phyloP scores from a whole-genome alignment of 345 rosid species.

The Aquilaria sinensis region DNA sequence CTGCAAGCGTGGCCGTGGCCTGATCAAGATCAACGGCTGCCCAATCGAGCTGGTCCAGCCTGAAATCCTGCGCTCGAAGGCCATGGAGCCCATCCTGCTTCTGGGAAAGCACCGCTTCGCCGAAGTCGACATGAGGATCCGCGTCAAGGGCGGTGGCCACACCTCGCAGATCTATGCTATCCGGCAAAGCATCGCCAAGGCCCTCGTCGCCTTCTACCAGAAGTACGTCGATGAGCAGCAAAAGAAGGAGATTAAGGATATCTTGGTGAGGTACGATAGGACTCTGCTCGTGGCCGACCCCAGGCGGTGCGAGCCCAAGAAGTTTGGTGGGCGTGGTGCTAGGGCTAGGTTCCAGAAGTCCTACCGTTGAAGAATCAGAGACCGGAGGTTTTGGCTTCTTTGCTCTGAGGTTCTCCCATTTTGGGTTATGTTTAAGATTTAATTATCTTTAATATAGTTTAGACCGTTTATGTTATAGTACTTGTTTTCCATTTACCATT shows the following conservation, averaged over 20 bases:
- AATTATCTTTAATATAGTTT: neutral
- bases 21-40: slow-evolving; percentile 73
- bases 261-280: slow-evolving; percentile 68
- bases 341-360: slow-evolving; percentile 88
- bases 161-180: slow-evolving; percentile 92
- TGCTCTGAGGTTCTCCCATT: slow-evolving; percentile 1
- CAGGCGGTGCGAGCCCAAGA: slow-evolving; percentile 88
- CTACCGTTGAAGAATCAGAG: slow-evolving; percentile 52
- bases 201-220: slow-evolving; percentile 76
- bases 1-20: slow-evolving; percentile 70
- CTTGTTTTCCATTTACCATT: too few species aligned
- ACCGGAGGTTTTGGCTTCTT: neutral
- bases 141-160: slow-evolving; percentile 80
- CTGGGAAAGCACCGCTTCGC: slow-evolving; percentile 75
- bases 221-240: slow-evolving; percentile 83
- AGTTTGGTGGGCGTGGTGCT: slow-evolving; percentile 90
- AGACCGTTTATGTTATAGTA: too few species aligned
- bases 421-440: slow-evolving; percentile 9
- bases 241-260: slow-evolving; percentile 86
- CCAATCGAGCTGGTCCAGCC: slow-evolving; percentile 81
- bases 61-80: slow-evolving; percentile 86
- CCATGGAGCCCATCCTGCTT: slow-evolving; percentile 62
- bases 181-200: slow-evolving; percentile 90
- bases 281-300: slow-evolving; percentile 90
- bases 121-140: slow-evolving; percentile 86